phyloP scores from a whole-genome alignment of 768 basidiomycete genomes.

The Phaffia australis region DNA sequence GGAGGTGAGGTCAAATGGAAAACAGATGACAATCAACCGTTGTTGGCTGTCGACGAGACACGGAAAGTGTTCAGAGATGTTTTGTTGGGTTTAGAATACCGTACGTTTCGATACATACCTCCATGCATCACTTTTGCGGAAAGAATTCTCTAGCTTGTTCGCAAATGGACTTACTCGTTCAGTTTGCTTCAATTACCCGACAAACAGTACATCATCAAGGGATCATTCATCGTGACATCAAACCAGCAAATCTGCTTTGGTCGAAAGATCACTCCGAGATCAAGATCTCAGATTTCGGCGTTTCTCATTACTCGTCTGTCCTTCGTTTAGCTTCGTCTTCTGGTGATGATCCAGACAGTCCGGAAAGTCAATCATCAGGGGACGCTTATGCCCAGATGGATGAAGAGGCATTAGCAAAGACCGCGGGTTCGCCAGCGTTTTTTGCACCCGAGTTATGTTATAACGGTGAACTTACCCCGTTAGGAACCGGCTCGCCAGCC shows the following conservation, averaged over 20 bases:
- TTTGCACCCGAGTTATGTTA: slow-evolving; percentile 89
- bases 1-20: slow-evolving; percentile 94
- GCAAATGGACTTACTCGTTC: slow-evolving; percentile 15
- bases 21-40: slow-evolving; percentile 51
- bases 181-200: neutral
- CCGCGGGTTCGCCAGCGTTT: slow-evolving; percentile 91
- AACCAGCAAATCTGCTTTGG: slow-evolving; percentile 93
- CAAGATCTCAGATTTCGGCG: slow-evolving; percentile 97
- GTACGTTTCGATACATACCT: slow-evolving; percentile 46
- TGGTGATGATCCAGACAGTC: slow-evolving; percentile 16
- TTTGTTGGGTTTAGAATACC: slow-evolving; percentile 84
- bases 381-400: slow-evolving; percentile 45
- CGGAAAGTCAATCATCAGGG: neutral
- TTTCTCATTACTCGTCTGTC: slow-evolving; percentile 88
- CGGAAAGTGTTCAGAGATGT: slow-evolving; percentile 84
- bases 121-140: neutral
- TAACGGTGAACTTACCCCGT: slow-evolving; percentile 41
- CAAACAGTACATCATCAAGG: slow-evolving; percentile 86
- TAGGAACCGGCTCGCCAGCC: slow-evolving; percentile 15
- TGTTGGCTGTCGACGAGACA: slow-evolving; percentile 71
- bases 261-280: slow-evolving; percentile 72
- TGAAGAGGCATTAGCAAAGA: slow-evolving; percentile 75
- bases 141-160: slow-evolving; percentile 6
- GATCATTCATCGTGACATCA: slow-evolving; percentile 98
- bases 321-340: slow-evolving; percentile 55